A percentile compares a stretch with the other conserved stretches of the same genome.
These are phyloP conservation scores for Theileria annulata DNA, from an alignment of 169 alveolate genomes.

Conservation along the genomic window DNA sequence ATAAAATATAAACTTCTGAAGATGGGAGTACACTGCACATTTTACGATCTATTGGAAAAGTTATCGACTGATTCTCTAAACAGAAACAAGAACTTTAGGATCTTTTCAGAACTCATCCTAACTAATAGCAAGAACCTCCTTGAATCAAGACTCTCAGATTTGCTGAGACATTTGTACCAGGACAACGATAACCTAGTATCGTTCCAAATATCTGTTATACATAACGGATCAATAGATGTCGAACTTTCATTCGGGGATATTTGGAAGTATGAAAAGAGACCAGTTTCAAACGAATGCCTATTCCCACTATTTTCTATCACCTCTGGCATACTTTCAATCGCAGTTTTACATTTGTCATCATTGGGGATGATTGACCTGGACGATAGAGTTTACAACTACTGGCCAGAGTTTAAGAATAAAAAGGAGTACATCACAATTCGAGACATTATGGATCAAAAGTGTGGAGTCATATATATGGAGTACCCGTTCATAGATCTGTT, in stretches of 20 bases:
- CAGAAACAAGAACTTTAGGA: slow-evolving; percentile 15
- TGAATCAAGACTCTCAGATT: slow-evolving; percentile 41
- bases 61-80: neutral
- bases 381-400: slow-evolving; percentile 47
- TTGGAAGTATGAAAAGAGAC: slow-evolving; percentile 69
- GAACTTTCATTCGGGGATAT: slow-evolving; percentile 70
- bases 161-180: slow-evolving; percentile 29
- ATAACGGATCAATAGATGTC: slow-evolving; percentile 60
- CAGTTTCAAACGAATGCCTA: slow-evolving; percentile 67
- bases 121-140: slow-evolving; percentile 6
- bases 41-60: slow-evolving; percentile 19
- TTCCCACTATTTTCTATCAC: slow-evolving; percentile 69
- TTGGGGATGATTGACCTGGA: slow-evolving; percentile 47
- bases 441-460: slow-evolving; percentile 35
- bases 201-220: slow-evolving; percentile 69
- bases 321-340: slow-evolving; percentile 61
- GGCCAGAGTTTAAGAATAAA: slow-evolving; percentile 61
- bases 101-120: slow-evolving; percentile 3
- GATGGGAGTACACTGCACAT: slow-evolving; percentile 1
- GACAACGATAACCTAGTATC: slow-evolving; percentile 64
- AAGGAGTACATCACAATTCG: slow-evolving; percentile 41
- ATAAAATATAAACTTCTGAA: slow-evolving; percentile 29
- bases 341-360: slow-evolving; percentile 62
- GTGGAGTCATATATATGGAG: slow-evolving; percentile 38
- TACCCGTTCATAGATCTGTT: slow-evolving; percentile 35